Percentiles rank a stretch among this genome's conserved stretches.
These are phyloP conservation scores for Cocos nucifera DNA, from an alignment of 176 grass and related monocot genomes.

Conservation along the genomic window DNA sequence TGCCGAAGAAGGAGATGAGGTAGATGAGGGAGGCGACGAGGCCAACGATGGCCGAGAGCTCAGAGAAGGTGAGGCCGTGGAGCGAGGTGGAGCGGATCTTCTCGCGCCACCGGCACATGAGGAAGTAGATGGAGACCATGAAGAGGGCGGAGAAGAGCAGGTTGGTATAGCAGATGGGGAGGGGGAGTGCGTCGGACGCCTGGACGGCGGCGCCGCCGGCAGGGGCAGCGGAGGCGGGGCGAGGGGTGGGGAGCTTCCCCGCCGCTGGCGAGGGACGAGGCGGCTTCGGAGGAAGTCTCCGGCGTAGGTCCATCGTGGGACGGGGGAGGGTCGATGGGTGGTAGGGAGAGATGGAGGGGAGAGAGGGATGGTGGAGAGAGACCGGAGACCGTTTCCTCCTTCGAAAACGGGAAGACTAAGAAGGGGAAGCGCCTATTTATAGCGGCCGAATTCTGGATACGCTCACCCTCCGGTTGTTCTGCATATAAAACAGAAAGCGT, in stretches of 20 bases:
- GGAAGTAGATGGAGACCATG: constrained; percentile 7
- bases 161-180: constrained; percentile 11
- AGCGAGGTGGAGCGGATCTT: constrained; percentile 4
- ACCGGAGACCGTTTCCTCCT: too few relatives aligned
- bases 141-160: constrained; percentile 12
- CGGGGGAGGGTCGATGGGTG: not conserved
- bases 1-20: constrained; percentile 11
- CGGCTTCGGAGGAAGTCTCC: not conserved
- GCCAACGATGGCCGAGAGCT: constrained; percentile 7
- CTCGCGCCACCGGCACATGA: constrained; percentile 9
- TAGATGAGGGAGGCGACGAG: constrained; percentile 15
- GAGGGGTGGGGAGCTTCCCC: too few relatives aligned
- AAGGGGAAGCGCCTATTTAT: too few relatives aligned
- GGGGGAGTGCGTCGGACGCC: constrained; percentile 14
- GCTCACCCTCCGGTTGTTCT: too few relatives aligned
- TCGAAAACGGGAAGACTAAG: too few relatives aligned
- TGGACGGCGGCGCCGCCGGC: not conserved
- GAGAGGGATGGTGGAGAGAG: too few relatives aligned
- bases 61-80: not conserved
- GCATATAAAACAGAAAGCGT: too few relatives aligned
- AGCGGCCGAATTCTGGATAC: too few relatives aligned
- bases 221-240: not conserved
- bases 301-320: not conserved
- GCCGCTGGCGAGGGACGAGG: not conserved
- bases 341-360: not conserved